Evolutionary conservation across 2,329 filamentous ascomycete genomes (phyloP), one percentile per base, ranked within the genome.

Genomic region (Colletotrichum shisoi): DNA sequence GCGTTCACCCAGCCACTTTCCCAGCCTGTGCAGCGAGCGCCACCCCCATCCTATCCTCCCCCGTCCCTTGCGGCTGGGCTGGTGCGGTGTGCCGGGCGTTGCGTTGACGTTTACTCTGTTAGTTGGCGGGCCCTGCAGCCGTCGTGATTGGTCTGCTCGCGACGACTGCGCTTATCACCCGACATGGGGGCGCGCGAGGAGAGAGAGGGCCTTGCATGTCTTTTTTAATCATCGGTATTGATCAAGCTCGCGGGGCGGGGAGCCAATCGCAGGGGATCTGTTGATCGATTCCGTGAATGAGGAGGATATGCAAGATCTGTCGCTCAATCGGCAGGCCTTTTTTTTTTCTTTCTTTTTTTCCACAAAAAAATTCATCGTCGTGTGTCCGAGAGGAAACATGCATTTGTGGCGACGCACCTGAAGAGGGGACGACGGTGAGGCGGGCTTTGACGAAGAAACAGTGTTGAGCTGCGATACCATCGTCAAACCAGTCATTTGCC

Each of bases 181-280:
- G 34, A 53, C 64, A 67, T 63, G 21, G 57, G 44, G 31, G n/a
- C n/a, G n/a, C 15, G 6, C 3, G 15, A n/a, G 27, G 4, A 34
- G 31, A 3, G 21, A n/a, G n/a, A n/a, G n/a, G 7, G 53, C 6
- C 27, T 39, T 44, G 52, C 60, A 58, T 58, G 46, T 37, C 40
- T 54, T 27, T 54, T 27, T 46, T 63, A 64, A 34, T 63, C 48
- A 63, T 63, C 40, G 53, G 48, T 54, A 64, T 63, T 67, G 60
- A 53, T 59, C 60, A 58, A 31, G 24, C 12, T 24, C 13, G 12
- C 21, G 42, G 24, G 17, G 9, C 13, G 12, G 15, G 24, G 27
- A 48, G 3, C 64, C 53, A 42, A 59, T 63, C 34, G 42, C 17
- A 17, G n/a, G 15, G n/a, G 13, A 13, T 5, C 15, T 39, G 34